These are phyloP conservation scores for Cicer bijugum DNA, from an alignment of 306 rosid species.

Conservation along the genomic window DNA sequence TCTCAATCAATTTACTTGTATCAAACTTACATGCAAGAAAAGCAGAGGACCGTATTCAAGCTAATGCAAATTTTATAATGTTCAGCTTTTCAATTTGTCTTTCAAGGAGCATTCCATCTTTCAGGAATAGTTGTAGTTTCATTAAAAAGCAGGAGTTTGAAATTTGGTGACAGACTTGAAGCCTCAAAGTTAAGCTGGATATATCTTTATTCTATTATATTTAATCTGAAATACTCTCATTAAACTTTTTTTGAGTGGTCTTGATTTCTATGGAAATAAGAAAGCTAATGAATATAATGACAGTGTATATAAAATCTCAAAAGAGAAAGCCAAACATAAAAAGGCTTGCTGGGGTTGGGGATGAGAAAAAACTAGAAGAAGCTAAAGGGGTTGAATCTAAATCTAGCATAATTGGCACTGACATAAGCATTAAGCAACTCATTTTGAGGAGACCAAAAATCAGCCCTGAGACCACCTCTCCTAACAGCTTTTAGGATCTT, in stretches of 20 bases:
- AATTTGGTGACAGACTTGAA: background rate
- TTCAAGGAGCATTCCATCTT: background rate
- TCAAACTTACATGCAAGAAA: too few species aligned
- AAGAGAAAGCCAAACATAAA: background rate
- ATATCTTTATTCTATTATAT: conserved; percentile 31
- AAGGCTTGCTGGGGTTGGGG: conserved; percentile 2
- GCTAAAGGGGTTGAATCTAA: conserved; percentile 63
- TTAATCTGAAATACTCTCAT: conserved; percentile 2
- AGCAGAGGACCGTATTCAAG: too few species aligned
- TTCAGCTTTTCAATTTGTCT: background rate
- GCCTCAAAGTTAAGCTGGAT: conserved; percentile 28
- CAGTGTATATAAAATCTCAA: background rate
- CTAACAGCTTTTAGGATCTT: conserved; percentile 84
- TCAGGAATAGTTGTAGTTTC: conserved; percentile 20
- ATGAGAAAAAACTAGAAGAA: conserved; percentile 59
- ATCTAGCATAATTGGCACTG: conserved; percentile 52
- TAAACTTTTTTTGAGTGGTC: conserved; percentile 30
- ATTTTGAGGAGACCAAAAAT: conserved; percentile 88
- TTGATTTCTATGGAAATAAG: conserved; percentile 33
- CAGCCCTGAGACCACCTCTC: conserved; percentile 85
- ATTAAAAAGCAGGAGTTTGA: background rate
- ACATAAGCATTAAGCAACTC: conserved; percentile 79
- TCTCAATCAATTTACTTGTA: too few species aligned
- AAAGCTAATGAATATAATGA: conserved; percentile 26
- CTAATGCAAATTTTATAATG: too few species aligned